Evolutionary conservation across 495 filamentous ascomycete genomes (phyloP), one percentile per base, ranked within the genome.

Genomic region (Clohesyomyces aquaticus): DNA sequence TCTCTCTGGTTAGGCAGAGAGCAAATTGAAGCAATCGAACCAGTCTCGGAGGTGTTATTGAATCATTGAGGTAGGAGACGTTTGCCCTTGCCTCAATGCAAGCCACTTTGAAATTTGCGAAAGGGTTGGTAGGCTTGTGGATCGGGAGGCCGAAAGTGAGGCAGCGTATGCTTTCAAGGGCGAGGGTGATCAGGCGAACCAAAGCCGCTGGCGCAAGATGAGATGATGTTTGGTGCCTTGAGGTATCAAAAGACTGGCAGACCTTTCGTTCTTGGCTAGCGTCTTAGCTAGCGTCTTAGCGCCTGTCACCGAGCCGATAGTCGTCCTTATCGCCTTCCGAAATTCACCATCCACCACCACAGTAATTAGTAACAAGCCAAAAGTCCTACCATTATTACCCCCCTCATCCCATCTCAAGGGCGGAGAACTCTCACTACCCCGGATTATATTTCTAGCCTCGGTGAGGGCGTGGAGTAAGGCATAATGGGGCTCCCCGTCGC

Each of bases 31-130:
- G 59, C 25, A 22, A 42, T 22, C 27, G 32, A n/a, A 45, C 19
- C 16, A 28, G 12, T 50, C 43, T 22, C 19, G 35, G 8, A 18
- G 22, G 41, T 65, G 66, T 69, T 69, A 69, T 69, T 69, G 66
- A 61, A 65, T 61, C 61, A 69, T 69, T 45, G 56, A 48, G 16
- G 26, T 27, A 58, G 22, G 19, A 25, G 51, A 25, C 10, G 12
- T 11, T 8, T 27, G n/a, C 16, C 26, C 22, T 29, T 23, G 12
- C 22, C 3, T 47, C 32, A 9, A 55, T 28, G 18, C 16, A 0
- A 25, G 58, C 49, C 57, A 61, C 49, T 55, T 53, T 65, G 55
- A 57, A 47, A n/a, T n/a, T n/a, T n/a, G n/a, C n/a, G n/a, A n/a
- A n/a, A n/a, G n/a, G n/a, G n/a, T n/a, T 41, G 35, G n/a, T 41